Percentiles rank a stretch among this genome's conserved stretches.
phyloP scores from a whole-genome alignment of 2,329 filamentous ascomycete species.

The Leptographium flavum region DNA sequence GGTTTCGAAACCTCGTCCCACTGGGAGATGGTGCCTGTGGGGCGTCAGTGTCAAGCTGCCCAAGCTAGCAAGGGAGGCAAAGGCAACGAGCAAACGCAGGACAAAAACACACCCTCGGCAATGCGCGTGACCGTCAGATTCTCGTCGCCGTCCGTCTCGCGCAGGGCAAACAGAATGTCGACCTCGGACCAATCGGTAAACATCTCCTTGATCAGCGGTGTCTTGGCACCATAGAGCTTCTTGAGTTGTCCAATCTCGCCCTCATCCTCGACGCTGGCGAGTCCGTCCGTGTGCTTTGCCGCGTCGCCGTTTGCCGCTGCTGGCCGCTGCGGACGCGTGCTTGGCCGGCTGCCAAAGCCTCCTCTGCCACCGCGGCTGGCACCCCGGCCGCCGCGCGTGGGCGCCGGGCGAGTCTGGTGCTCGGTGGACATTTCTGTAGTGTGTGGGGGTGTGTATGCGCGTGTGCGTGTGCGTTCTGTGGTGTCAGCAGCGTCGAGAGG shows the following conservation, averaged over 20 bases:
- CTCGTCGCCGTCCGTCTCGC: conserved; percentile 74
- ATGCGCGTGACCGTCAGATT: conserved; percentile 64
- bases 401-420: conserved; percentile 69
- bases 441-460: too few species aligned
- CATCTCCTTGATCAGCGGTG: conserved; percentile 76
- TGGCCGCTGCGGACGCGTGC: conserved; percentile 48
- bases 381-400: conserved; percentile 71
- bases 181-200: conserved; percentile 93
- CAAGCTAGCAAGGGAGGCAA: not conserved
- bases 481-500: too few species aligned
- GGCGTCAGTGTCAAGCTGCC: not conserved
- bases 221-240: conserved; percentile 70
- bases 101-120: conserved; percentile 49
- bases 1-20: conserved; percentile 75
- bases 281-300: conserved; percentile 46
- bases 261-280: conserved; percentile 58
- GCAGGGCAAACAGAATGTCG: conserved; percentile 81
- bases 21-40: conserved; percentile 59
- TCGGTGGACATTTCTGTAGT: conserved; percentile 78
- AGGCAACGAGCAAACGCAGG: not conserved
- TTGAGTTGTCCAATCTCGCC: conserved; percentile 85
- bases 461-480: too few species aligned
- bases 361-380: conserved; percentile 75
- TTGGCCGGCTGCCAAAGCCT: conserved; percentile 55
- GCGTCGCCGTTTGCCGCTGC: conserved; percentile 44